Evolutionary conservation across 192 early-diverging fungal genomes (phyloP), one percentile per base, ranked within the genome.

Genomic region (Spizellomyces punctatus): DNA sequence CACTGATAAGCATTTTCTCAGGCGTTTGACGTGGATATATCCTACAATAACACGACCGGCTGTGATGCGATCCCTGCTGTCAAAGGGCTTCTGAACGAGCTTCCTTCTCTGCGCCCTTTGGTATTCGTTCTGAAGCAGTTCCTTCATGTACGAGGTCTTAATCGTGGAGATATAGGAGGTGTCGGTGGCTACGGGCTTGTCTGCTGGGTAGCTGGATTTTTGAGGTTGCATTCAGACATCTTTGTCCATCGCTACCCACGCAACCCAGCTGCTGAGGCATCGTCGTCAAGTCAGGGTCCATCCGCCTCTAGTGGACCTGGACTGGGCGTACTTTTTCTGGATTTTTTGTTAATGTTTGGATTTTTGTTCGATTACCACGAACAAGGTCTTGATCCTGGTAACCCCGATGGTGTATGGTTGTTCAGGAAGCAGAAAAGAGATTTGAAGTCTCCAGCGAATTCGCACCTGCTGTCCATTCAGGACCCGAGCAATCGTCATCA

Each of bases 121-220:
- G 61, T 71, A 19, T 46, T 76, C 27, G 69, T 76, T 5, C 54
- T 76, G 22, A 76, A 76, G 54, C 64, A 61, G n/a, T 76, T 76
- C 65, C 52, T 76, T 16, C 45, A 65, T 36, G 19, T 3, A 12
- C 59, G 75, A 6, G 41, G 27, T 43, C 45, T 76, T 21, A 66
- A 76, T 58, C 10, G 12, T 12, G 62, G 16, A 19, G 46, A n/a
- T 9, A 76, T 7, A 50, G 63, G 63, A 6, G 10, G 27, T 22
- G 5, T 72, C 0, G 69, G 75, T 7, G 63, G 69, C 8, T 76
- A 67, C 41, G 54, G 27, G 14, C 14, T 76, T 14, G 54, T 55
- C 12, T 46, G 19, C 17, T 76, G 75, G 75, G n/a, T 76, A 9
- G 69, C 71, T 8, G 60, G 36, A 5, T 76, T 76, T 44, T 41